Evolutionary conservation across 1,139 yeast genomes (phyloP), one percentile per base, ranked within the genome.

Genomic region (Trichomonascaceae sp.): DNA sequence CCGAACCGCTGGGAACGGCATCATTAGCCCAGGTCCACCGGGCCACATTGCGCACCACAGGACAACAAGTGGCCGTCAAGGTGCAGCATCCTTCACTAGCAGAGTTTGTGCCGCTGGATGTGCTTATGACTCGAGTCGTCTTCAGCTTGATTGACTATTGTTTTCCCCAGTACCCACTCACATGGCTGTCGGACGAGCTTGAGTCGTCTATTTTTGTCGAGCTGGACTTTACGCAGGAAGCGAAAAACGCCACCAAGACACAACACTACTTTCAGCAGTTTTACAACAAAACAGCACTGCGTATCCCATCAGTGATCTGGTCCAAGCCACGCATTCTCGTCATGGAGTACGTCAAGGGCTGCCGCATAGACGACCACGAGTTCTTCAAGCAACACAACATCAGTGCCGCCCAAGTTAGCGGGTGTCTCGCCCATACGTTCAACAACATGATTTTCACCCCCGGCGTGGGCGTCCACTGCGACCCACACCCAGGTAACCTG

Each of bases 401-500:
- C 37, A 71, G 79, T 16, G 64, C 93, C 13, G 71, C 78, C 1
- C 79, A 82, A 43, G 93, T 89, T 3, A 77, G 93, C 3, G 63
- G 76, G 5, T 89, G 97, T 51, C 64, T 89, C 31, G 76, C 96
- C 0, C 95, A 87, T 50, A 75, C 84, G 18, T 89, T 89, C 64
- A 84, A 87, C 60, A 77, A 76, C 51, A 89, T 89, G 99, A 84
- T 92, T 30, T 89, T 89, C 60, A 79, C 93, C 1, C 93, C 95
- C 0, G 76, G 74, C 18, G 95, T 84, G 13, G 85, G 87, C 0
- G 71, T 89, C 33, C 99, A 89, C 54, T 89, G 98, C 60, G 99
- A 89, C 54, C 98, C 98, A 1, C 99, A 89, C 55, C 95, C 94
- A 11, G 99, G 99, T 1, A 92, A 89, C 48, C 64, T 89, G 41